These are phyloP conservation scores for Rosa persica DNA, from an alignment of 306 rosid genomes.

Conservation along the genomic window DNA sequence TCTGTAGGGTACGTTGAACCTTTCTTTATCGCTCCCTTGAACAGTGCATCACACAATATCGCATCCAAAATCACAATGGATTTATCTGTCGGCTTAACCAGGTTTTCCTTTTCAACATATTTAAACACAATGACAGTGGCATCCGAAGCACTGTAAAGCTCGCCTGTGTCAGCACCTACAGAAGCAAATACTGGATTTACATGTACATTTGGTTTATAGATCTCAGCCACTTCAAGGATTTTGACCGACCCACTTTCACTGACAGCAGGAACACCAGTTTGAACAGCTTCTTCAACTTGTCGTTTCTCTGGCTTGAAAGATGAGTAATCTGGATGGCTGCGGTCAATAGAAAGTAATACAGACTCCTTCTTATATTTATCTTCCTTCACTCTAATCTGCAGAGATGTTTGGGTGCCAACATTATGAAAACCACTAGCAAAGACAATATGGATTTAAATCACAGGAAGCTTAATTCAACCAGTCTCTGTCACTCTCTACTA, in stretches of 20 bases:
- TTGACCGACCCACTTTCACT: slow-evolving; percentile 48
- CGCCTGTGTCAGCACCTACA: slow-evolving; percentile 66
- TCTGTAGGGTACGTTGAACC: slow-evolving; percentile 84
- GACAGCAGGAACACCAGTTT: slow-evolving; percentile 43
- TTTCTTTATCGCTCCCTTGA: slow-evolving; percentile 83
- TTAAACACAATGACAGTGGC: slow-evolving; percentile 70
- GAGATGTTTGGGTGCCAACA: slow-evolving; percentile 23
- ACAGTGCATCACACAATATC: slow-evolving; percentile 75
- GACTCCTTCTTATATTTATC: slow-evolving; percentile 86
- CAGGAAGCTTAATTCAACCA: neutral
- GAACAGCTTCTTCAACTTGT: slow-evolving; percentile 59
- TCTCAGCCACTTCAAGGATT: slow-evolving; percentile 79
- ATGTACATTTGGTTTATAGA: slow-evolving; percentile 82
- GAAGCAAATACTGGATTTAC: slow-evolving; percentile 77
- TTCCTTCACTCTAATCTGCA: slow-evolving; percentile 79
- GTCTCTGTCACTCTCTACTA: neutral
- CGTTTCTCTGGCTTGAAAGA: slow-evolving; percentile 90
- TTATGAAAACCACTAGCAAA: slow-evolving; percentile 6
- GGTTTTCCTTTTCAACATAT: slow-evolving; percentile 70
- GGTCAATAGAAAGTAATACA: slow-evolving; percentile 51
- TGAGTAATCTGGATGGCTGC: slow-evolving; percentile 65
- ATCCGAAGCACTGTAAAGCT: slow-evolving; percentile 70
- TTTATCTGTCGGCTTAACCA: slow-evolving; percentile 69
- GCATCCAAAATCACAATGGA: slow-evolving; percentile 67
- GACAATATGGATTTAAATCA: neutral